A percentile compares a stretch with the other conserved stretches of the same genome.
Conservation (phyloP, 2,329 filamentous ascomycete species). For the Pyrenophora tritici-repentis region DNA sequence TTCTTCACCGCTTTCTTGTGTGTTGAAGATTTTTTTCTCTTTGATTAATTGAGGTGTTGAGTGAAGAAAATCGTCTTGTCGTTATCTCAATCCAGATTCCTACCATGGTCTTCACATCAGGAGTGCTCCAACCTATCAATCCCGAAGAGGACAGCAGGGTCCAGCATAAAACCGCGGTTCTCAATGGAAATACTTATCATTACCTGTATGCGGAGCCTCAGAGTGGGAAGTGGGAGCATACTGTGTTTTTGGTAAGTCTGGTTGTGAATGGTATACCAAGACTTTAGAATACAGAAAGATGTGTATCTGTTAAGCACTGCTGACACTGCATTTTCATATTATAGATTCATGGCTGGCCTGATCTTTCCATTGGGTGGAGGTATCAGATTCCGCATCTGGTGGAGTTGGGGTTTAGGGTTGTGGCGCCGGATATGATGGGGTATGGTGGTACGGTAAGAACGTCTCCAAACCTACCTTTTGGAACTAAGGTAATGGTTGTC, state of each 20-base stretch:
- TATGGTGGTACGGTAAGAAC: slow-evolving; percentile 74
- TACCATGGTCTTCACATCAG: slow-evolving; percentile 48
- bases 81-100: too few species aligned
- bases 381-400: slow-evolving; percentile 81
- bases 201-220: slow-evolving; percentile 59
- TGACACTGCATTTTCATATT: too few species aligned
- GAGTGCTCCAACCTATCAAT: slow-evolving; percentile 66
- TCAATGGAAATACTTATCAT: slow-evolving; percentile 74
- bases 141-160: slow-evolving; percentile 69
- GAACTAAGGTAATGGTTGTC: too few species aligned
- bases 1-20: too few species aligned
- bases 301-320: too few species aligned
- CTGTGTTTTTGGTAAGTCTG: slow-evolving; percentile 59
- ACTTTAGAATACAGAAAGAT: too few species aligned
- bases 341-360: slow-evolving; percentile 83
- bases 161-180: slow-evolving; percentile 63
- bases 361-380: slow-evolving; percentile 84
- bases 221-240: slow-evolving; percentile 53
- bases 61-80: too few species aligned
- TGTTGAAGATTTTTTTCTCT: too few species aligned
- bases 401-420: slow-evolving; percentile 73
- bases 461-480: too few species aligned
- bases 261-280: too few species aligned
- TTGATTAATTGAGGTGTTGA: too few species aligned
- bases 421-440: slow-evolving; percentile 85